Base-by-base conservation (phyloP, 139 green algal genomes). In the Marvania coccoides region DNA sequence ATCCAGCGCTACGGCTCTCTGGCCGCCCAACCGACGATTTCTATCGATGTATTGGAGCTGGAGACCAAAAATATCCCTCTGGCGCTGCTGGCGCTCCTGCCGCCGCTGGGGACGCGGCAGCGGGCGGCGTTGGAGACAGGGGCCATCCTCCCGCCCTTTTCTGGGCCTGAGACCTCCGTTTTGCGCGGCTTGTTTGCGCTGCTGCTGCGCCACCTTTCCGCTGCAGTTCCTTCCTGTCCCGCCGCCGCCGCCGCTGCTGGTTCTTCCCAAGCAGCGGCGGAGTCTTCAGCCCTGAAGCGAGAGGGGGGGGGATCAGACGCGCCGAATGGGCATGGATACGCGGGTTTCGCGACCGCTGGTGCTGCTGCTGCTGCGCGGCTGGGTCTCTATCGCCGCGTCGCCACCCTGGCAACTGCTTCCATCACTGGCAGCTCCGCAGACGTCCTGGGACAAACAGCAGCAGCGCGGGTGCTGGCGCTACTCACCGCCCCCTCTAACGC, bases 181-280 rank as follows among this genome's bases (percentile, higher is more conserved):
- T 29, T 79, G 39, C 67, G 80, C 14, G 80, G 69, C 23, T 45
- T 40, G 15, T 58, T 87, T 30, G 78, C 78, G 6, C 63, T 85
- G 53, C 48, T 87, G 46, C 71, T 87, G 34, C 73, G 78, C 39
- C 71, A 69, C 28, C 63, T 80, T 19, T 66, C 40, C 31, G 31
- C 57, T 0, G 1, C 58, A 13, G 37, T 71, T 5, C 28, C 58
- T 4, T 7, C 26, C 19, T n/a, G n/a, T n/a, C n/a, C 1, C 72
- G 72, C 47, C 73, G 62, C 51, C 28, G 58, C 1, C 42, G 79
- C 9, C 34, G 80, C 26, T 62, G 51, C 13, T 35, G 42, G 3
- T 26, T 29, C 46, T 48, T 38, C 40, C 26, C 14, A 30, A 57
- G 5, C 23, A 55, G 8, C 55, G 42, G 42, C 24, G n/a, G n/a